Percentiles rank a stretch among this genome's conserved stretches.
Conservation (phyloP, 345 rosid species). For the Brassica carinata region DNA sequence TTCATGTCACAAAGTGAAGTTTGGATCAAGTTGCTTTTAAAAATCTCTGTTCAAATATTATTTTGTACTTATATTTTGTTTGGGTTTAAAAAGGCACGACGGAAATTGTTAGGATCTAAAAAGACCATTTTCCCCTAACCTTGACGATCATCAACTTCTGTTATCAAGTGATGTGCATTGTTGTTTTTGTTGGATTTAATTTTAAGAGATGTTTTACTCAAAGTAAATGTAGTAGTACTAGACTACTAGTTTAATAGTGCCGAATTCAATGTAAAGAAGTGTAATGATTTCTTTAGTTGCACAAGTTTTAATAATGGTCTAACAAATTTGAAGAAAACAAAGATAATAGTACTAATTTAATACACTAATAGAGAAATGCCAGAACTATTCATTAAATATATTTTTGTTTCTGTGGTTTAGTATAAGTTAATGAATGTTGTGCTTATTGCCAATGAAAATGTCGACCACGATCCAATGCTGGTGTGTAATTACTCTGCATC, state of each 20-base stretch:
- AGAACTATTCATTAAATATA: neutral
- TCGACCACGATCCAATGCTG: conserved; percentile 28
- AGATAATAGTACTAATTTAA: neutral
- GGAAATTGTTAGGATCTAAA: too few species aligned
- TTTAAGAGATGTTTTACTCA: neutral
- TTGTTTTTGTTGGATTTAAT: neutral
- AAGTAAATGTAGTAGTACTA: neutral
- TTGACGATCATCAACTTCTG: too few species aligned
- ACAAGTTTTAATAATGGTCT: neutral
- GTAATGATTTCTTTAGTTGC: neutral
- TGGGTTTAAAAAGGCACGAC: too few species aligned
- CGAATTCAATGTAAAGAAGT: neutral
- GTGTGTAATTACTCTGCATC: conserved; percentile 21
- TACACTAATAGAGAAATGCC: neutral
- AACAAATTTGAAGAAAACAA: neutral
- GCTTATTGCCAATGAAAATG: conserved; percentile 33
- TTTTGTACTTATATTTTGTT: too few species aligned
- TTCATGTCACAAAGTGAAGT: too few species aligned
- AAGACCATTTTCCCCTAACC: too few species aligned
- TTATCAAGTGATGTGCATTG: too few species aligned
- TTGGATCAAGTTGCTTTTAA: too few species aligned
- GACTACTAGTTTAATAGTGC: neutral
- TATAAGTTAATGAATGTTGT: conserved; percentile 7
- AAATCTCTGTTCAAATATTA: too few species aligned
- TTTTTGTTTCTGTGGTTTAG: conserved; percentile 1